Conservation (phyloP, 495 filamentous ascomycete species). For the Astrocystis sublimbata region DNA sequence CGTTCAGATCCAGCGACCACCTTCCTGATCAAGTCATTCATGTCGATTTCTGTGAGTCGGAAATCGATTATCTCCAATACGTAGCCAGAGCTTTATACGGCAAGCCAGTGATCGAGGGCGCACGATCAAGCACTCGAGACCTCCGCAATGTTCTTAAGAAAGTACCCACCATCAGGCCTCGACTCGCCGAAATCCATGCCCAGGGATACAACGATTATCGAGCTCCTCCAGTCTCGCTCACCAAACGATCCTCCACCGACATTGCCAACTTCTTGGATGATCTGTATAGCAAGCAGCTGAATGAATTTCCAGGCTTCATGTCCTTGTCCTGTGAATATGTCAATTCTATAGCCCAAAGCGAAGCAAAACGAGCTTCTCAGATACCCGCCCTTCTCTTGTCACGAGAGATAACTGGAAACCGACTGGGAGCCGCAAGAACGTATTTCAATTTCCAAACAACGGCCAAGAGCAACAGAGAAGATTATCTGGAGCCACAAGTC, state of each 20-base stretch:
- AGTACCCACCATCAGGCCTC: slow-evolving; percentile 7
- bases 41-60: slow-evolving; percentile 52
- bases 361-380: slow-evolving; percentile 27
- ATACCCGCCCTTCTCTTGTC: slow-evolving; percentile 40
- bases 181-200: slow-evolving; percentile 21
- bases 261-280: slow-evolving; percentile 40
- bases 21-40: slow-evolving; percentile 32
- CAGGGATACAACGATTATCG: slow-evolving; percentile 17
- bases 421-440: slow-evolving; percentile 31
- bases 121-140: slow-evolving; percentile 17
- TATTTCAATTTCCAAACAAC: slow-evolving; percentile 41
- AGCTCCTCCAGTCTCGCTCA: slow-evolving; percentile 21
- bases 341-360: slow-evolving; percentile 26
- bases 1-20: slow-evolving; percentile 1
- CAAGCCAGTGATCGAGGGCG: neutral
- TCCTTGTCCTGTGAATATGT: slow-evolving; percentile 33
- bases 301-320: slow-evolving; percentile 10
- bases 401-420: slow-evolving; percentile 41
- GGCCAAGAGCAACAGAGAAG: slow-evolving; percentile 45
- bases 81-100: slow-evolving; percentile 24
- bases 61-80: slow-evolving; percentile 40
- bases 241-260: slow-evolving; percentile 29
- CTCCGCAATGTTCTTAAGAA: slow-evolving; percentile 29
- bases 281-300: slow-evolving; percentile 20
- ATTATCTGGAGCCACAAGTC: slow-evolving; percentile 42